Evolutionary conservation across 495 filamentous ascomycete species (phyloP), one percentile per base, ranked within the genome.

Genomic region (Aspergillus saccharolyticus): DNA sequence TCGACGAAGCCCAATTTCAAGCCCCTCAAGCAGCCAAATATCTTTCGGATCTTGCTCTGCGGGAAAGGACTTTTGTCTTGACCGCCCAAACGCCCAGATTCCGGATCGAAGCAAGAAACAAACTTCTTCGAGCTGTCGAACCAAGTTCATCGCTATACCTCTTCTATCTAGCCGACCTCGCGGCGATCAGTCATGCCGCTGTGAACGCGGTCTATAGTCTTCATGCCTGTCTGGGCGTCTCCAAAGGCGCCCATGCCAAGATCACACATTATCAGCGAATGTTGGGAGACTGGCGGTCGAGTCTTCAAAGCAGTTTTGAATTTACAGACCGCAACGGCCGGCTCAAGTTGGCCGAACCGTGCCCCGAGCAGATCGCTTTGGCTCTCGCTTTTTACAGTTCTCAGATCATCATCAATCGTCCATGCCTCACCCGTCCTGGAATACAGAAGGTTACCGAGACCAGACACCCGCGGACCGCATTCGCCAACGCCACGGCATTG

Each of bases 321-420:
- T 63, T 67, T 18, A 43, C 42, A 7, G 43, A 53, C 12, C 17
- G 57, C n/a, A 49, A 57, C 42, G 53, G 19, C 20, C 52, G 14
- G 53, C 64, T 45, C 66, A 66, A 57, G 68, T 65, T 64, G 79
- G 73, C 47, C 54, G 43, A 50, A 55, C 53, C 60, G 67, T 42
- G 66, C 71, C 21, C 53, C 56, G 22, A 66, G 70, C 15, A 43
- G 20, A 42, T 49, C 5, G 20, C 17, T 2, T 66, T 83, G 7
- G 77, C 73, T 1, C 75, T 86, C 55, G 73, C 74, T 39, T 85
- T 80, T 58, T 78, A 82, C 57, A 80, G 79, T 57, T 74, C 78
- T 14, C 73, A 74, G 33, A 80, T 85, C 44, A 73, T 85, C 18
- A 75, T 84, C 44, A 73, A 75, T 44, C 80, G 85, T 9, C 85